A percentile compares a stretch with the other conserved stretches of the same genome.
phyloP scores from a whole-genome alignment of 108 stramenopile species.

The Mediolabrus comicus region DNA sequence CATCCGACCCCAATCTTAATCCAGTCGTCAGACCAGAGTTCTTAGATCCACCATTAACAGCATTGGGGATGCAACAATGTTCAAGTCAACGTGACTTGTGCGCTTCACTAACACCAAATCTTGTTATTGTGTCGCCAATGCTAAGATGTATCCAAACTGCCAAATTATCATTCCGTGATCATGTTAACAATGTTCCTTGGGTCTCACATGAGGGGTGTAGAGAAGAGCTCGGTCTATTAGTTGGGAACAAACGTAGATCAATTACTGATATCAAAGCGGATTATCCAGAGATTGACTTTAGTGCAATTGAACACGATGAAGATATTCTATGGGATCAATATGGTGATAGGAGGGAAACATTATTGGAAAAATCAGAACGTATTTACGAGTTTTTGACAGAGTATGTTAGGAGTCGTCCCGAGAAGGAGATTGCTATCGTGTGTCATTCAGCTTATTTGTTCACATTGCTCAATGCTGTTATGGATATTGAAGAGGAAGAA shows the following conservation, averaged over 20 bases:
- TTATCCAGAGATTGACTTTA: conserved; percentile 57
- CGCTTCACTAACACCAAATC: conserved; percentile 34
- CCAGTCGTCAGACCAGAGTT: conserved; percentile 57
- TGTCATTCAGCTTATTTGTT: conserved; percentile 66
- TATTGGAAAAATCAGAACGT: conserved; percentile 41
- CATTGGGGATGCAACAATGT: conserved; percentile 48
- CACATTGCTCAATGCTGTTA: conserved; percentile 57
- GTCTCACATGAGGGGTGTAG: conserved; percentile 67
- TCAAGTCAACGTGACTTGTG: conserved; percentile 18
- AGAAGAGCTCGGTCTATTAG: conserved; percentile 61
- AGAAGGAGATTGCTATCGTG: conserved; percentile 60
- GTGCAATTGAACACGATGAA: conserved; percentile 48
- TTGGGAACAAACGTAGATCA: conserved; percentile 56
- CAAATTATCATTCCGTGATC: conserved; percentile 47
- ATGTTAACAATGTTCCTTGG: conserved; percentile 41
- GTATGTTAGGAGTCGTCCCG: conserved; percentile 49
- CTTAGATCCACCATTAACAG: conserved; percentile 62
- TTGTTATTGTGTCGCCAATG: conserved; percentile 58
- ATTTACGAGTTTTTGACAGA: conserved; percentile 59
- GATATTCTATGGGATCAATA: conserved; percentile 36
- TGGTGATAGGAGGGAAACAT: conserved; percentile 36
- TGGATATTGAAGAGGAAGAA: conserved; percentile 46
- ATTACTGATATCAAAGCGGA: conserved; percentile 44
- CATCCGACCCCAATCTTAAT: conserved; percentile 47
- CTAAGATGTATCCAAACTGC: conserved; percentile 63